Evolutionary conservation across 2,329 filamentous ascomycete genomes (phyloP), one percentile per base, ranked within the genome.

Genomic region (Colletotrichum tanaceti): DNA sequence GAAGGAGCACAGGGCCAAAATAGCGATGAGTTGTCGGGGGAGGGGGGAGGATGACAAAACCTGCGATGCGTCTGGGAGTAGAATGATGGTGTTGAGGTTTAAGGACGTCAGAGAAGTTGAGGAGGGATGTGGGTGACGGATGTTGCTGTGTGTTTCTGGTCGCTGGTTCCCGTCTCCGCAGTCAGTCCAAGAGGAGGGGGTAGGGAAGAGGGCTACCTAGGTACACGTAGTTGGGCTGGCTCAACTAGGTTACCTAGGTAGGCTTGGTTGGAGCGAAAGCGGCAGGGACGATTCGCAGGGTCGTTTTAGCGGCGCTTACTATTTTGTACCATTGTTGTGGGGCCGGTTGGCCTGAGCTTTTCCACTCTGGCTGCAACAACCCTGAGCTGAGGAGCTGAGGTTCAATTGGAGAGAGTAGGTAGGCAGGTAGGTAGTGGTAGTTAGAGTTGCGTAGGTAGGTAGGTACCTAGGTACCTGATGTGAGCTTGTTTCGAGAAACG

Each of bases 201-300:
- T 47, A 32, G 41, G 54, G 41, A n/a, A n/a, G n/a, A 39, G 54
- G 52, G 39, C 28, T 32, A 32, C n/a, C n/a, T n/a, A n/a, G n/a
- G n/a, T n/a, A n/a, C n/a, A n/a, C n/a, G n/a, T n/a, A n/a, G 28
- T 32, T 32, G 28, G 7, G 28, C 28, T 32, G 28, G 28, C 28
- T 32, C 28, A 32, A 32, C 28, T 32, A 39, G n/a, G n/a, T n/a
- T n/a, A n/a, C n/a, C n/a, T n/a, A n/a, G n/a, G n/a, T n/a, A n/a
- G n/a, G n/a, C n/a, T n/a, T n/a, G n/a, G n/a, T n/a, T n/a, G n/a
- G n/a, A n/a, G n/a, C 28, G 41, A 50, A 62, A 50, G 43, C 43
- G 63, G 58, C 58, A 35, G 63, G 50, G 55, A 55, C 64, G 65
- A 68, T 60, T 68, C 41, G 43, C 65, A 68, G 65, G 65, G 65